Percentiles rank a stretch among this genome's conserved stretches.
phyloP scores from a whole-genome alignment of 345 rosid genomes.

The Lumnitzera racemosa region DNA sequence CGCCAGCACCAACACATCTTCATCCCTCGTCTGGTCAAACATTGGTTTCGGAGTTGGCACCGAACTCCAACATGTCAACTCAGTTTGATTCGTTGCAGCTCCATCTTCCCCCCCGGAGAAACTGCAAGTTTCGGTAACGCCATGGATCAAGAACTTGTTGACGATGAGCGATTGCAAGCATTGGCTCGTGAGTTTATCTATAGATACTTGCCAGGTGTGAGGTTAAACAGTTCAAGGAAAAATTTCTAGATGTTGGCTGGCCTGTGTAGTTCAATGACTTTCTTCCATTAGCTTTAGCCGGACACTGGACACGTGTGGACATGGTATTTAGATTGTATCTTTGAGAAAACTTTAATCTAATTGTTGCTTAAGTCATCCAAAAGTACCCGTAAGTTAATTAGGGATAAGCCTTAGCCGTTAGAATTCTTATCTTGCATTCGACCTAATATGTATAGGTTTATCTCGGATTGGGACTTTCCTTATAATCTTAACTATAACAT shows the following conservation, averaged over 20 bases:
- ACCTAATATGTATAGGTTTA: too few species aligned
- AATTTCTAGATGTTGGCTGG: conserved; percentile 3
- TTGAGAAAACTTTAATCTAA: too few species aligned
- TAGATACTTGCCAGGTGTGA: conserved; percentile 35
- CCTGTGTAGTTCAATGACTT: background rate
- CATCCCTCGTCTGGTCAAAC: conserved; percentile 11
- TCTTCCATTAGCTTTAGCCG: too few species aligned
- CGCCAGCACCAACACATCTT: conserved; percentile 11
- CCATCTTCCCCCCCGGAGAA: conserved; percentile 13
- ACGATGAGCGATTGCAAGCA: conserved; percentile 30
- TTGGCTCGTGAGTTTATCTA: conserved; percentile 43
- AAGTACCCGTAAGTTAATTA: too few species aligned
- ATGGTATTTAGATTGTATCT: too few species aligned
- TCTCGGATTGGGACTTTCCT: too few species aligned
- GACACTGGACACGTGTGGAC: too few species aligned
- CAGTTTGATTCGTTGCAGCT: conserved; percentile 9
- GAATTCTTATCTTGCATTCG: too few species aligned
- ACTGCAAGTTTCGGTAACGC: conserved; percentile 2
- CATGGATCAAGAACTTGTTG: conserved; percentile 12
- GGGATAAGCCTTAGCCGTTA: too few species aligned
- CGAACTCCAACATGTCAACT: conserved; percentile 15
- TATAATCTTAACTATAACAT: too few species aligned
- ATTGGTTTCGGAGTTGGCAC: conserved; percentile 13
- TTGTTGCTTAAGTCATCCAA: too few species aligned
- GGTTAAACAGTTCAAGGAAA: conserved; percentile 19